A percentile compares a stretch with the other conserved stretches of the same genome.
Evolutionary conservation across 2,329 filamentous ascomycete species (phyloP).

Genomic region (Penicillium sclerotigenum): DNA sequence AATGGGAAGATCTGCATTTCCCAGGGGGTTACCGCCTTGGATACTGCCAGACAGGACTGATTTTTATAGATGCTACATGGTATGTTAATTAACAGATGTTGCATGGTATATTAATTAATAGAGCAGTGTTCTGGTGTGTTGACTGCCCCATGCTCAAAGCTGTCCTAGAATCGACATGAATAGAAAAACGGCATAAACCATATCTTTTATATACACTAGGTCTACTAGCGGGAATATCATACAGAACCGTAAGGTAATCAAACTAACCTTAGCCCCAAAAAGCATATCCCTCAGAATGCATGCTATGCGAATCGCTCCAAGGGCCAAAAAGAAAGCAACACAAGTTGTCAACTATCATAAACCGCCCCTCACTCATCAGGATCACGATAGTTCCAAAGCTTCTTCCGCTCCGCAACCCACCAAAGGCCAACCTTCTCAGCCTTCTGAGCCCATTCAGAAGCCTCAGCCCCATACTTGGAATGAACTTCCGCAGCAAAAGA

Average conservation of each 20-base stretch:
- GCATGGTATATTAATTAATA: not conserved
- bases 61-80: no score
- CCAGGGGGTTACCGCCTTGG: not conserved
- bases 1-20: not conserved
- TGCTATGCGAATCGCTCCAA: conserved; percentile 1
- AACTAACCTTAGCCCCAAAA: not conserved
- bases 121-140: not conserved
- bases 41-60: not conserved
- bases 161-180: not conserved
- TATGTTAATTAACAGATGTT: no score
- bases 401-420: conserved; percentile 38
- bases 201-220: not conserved
- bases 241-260: not conserved
- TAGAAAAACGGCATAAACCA: not conserved
- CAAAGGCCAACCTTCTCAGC: conserved; percentile 37
- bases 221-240: not conserved
- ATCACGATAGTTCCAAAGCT: conserved; percentile 23
- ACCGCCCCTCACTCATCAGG: not conserved
- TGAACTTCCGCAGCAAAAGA: conserved; percentile 27
- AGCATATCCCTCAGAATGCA: not conserved
- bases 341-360: not conserved
- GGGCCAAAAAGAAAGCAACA: not conserved
- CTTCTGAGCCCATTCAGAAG: conserved; percentile 35
- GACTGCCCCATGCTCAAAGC: not conserved
- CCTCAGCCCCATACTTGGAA: conserved; percentile 29